Conservation (phyloP, 495 filamentous ascomycete genomes). For the Aspergillus wentii region DNA sequence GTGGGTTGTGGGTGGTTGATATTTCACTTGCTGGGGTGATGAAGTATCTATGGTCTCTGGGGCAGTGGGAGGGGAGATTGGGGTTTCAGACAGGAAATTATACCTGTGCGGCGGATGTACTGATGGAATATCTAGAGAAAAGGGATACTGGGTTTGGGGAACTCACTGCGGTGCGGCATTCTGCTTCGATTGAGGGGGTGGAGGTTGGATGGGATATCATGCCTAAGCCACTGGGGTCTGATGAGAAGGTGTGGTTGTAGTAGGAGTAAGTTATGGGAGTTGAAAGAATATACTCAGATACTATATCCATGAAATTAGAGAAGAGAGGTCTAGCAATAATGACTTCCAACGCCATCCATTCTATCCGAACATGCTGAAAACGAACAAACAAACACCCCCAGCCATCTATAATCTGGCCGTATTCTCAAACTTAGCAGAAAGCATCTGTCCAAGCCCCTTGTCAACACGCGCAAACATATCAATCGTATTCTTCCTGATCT, state of each 20-base stretch:
- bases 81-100: slow-evolving; percentile 15
- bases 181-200: slow-evolving; percentile 18
- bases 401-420: no score
- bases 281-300: no score
- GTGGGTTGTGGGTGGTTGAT: slow-evolving; percentile 53
- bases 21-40: slow-evolving; percentile 34
- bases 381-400: no score
- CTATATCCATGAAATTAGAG: no score
- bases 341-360: no score
- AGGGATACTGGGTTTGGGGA: slow-evolving; percentile 16
- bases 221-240: slow-evolving; percentile 18
- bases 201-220: slow-evolving; percentile 23
- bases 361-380: no score
- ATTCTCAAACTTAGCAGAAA: slow-evolving; percentile 14
- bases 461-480: slow-evolving; percentile 30
- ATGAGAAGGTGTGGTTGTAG: slow-evolving; percentile 16
- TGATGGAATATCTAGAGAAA: slow-evolving; percentile 13
- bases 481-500: slow-evolving; percentile 14
- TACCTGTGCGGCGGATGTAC: slow-evolving; percentile 9
- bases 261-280: no score
- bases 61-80: slow-evolving; percentile 10
- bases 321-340: no score
- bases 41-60: slow-evolving; percentile 22
- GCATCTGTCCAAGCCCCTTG: slow-evolving; percentile 23
- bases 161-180: slow-evolving; percentile 16